phyloP scores from a whole-genome alignment of 2,329 filamentous ascomycete species.

The Lasiodiplodia gonubiensis region DNA sequence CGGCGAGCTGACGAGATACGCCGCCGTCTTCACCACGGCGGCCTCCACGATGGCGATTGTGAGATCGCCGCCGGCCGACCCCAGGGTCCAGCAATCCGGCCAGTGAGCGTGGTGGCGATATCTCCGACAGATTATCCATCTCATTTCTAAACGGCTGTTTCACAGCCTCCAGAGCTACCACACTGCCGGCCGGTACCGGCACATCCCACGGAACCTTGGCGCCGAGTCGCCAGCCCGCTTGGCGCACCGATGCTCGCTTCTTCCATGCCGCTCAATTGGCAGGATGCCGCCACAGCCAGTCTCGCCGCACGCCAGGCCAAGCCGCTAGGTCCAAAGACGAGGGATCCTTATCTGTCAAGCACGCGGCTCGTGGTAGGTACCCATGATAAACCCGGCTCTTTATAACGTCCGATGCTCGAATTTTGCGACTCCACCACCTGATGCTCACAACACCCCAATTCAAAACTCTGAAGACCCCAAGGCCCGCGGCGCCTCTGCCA shows the following conservation, averaged over 20 bases:
- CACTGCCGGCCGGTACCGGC: slow-evolving; percentile 11
- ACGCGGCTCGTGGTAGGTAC: slow-evolving; percentile 4
- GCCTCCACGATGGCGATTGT: background rate
- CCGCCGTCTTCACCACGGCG: background rate
- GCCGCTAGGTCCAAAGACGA: background rate
- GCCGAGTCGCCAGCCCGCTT: background rate
- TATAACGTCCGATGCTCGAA: slow-evolving; percentile 11
- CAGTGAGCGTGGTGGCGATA: slow-evolving; percentile 1
- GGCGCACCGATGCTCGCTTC: slow-evolving; percentile 2
- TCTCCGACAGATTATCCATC: slow-evolving; percentile 6
- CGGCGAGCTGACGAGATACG: background rate
- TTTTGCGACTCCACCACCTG: background rate
- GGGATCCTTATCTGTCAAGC: slow-evolving; percentile 1
- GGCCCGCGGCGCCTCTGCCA: background rate
- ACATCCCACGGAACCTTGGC: slow-evolving; percentile 6
- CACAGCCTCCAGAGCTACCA: slow-evolving; percentile 1
- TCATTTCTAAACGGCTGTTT: slow-evolving; percentile 19
- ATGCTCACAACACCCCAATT: background rate
- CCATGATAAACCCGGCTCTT: slow-evolving; percentile 13
- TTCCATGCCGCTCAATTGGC: background rate
- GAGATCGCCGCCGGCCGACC: slow-evolving; percentile 1
- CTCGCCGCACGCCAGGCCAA: slow-evolving; percentile 11
- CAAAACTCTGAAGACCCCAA: background rate
- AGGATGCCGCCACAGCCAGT: background rate
- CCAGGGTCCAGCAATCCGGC: slow-evolving; percentile 9